phyloP scores from a whole-genome alignment of 140 eudicot species.

The Erigeron philadelphicus region DNA sequence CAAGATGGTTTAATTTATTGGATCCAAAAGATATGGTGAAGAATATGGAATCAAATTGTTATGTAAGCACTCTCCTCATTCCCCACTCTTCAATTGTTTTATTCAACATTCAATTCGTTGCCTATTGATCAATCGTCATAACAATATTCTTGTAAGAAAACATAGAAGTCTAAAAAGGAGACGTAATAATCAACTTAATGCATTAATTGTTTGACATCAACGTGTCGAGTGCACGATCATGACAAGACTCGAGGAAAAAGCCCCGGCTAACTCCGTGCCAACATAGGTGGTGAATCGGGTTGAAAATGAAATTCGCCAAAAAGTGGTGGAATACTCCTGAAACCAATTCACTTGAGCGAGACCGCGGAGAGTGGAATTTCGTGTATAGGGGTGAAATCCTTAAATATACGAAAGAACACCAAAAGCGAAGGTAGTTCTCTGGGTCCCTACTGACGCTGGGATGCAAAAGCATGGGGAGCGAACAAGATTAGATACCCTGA shows the following conservation, averaged over 20 bases:
- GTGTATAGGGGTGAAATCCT: not conserved
- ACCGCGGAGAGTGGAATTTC: too few relatives aligned
- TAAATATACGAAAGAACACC: slow-evolving; percentile 14
- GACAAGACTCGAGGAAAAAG: too few relatives aligned
- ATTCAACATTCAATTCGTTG: not conserved
- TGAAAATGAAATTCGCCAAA: too few relatives aligned
- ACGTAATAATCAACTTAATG: not conserved
- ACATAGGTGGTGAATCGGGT: too few relatives aligned
- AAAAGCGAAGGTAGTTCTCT: not conserved
- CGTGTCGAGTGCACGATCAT: too few relatives aligned
- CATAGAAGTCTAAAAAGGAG: not conserved
- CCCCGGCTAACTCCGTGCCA: too few relatives aligned
- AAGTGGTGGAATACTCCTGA: too few relatives aligned
- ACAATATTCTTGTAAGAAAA: not conserved
- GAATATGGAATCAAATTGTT: slow-evolving; percentile 28
- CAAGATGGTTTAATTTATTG: not conserved
- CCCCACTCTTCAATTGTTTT: slow-evolving; percentile 3
- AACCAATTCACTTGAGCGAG: too few relatives aligned
- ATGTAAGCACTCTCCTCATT: slow-evolving; percentile 19
- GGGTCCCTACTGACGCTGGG: not conserved
- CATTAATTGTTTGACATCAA: too few relatives aligned
- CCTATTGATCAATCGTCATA: not conserved
- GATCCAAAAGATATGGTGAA: slow-evolving; percentile 18
- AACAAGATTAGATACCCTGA: too few relatives aligned
- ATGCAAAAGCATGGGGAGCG: too few relatives aligned